Base-by-base conservation (phyloP, 2,329 filamentous ascomycete genomes). In the Colletotrichum truncatum region DNA sequence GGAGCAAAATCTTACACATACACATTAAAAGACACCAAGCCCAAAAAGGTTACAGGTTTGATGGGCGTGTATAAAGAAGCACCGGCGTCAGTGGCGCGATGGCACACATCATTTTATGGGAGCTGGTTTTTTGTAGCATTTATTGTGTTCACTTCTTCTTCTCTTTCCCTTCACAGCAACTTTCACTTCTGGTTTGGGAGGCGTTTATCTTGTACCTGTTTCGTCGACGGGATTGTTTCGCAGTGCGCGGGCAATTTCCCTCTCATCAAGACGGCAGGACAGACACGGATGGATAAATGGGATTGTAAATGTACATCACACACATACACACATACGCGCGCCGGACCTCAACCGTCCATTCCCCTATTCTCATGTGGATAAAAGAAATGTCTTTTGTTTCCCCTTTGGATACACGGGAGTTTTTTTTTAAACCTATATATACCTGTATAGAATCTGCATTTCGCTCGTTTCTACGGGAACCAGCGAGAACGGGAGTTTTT, bases 71-170 rank as follows among this genome's bases (percentile, higher is more conserved):
- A 66, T 52, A 66, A 66, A 66, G 58, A 43, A 49, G 36, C 25
- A 66, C 63, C 57, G 63, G 63, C 63, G 63, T 66, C 63, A 51
- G 51, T n/a, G 63, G 57, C 58, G 58, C 43, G 63, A 66, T 66
- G 57, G 63, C n/a, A 51, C 34, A 66, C 14, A 48, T 36, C 38
- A 30, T 30, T 51, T 23, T 63, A 36, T 52, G 28, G 49, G 43
- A 63, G 63, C 57, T 56, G 58, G 63, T 26, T 56, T 58, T 32
- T 61, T 63, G 49, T 66, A 49, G 49, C 58, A 55, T 45, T 55
- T 34, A 26, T 30, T 54, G 25, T 26, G 30, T n/a, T 38, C 28
- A 18, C 16, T 25, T 25, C 16, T 39, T 52, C 16, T 34, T 12
- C 25, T 16, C 38, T 43, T n/a, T n/a, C n/a, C n/a, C n/a, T n/a